phyloP scores from a whole-genome alignment of 2,329 filamentous ascomycete genomes.

The Pestalotiopsis sp. region DNA sequence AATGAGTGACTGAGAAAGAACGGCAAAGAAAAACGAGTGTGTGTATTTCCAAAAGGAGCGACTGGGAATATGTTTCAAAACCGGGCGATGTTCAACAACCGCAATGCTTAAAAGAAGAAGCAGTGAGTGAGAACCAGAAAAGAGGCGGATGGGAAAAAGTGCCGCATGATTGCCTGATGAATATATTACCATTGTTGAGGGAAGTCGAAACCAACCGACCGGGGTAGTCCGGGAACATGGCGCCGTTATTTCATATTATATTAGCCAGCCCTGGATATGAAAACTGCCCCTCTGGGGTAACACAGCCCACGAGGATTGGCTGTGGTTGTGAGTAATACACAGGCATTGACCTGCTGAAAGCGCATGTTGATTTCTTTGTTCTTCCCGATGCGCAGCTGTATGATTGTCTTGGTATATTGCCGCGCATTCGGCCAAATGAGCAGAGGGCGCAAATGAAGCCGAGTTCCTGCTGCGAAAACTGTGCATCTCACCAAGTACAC shows the following conservation, averaged over 20 bases:
- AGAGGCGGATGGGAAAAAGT: background rate
- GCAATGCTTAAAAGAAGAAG: background rate
- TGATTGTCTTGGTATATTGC: background rate
- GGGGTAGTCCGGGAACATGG: background rate
- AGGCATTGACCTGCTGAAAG: background rate
- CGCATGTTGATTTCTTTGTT: background rate
- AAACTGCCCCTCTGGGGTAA: background rate
- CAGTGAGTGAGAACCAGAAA: background rate
- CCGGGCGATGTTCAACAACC: background rate
- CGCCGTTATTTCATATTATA: slow-evolving; percentile 10
- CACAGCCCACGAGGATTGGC: background rate
- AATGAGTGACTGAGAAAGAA: background rate
- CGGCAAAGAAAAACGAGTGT: background rate
- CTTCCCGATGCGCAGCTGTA: background rate
- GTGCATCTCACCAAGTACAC: background rate
- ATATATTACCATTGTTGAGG: slow-evolving; percentile 1
- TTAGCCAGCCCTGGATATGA: background rate
- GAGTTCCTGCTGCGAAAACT: background rate
- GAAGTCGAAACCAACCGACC: background rate
- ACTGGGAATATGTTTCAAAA: background rate
- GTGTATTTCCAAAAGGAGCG: background rate
- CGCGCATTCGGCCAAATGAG: background rate
- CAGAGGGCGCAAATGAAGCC: background rate
- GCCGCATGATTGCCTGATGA: slow-evolving; percentile 4
- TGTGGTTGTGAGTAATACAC: background rate